phyloP scores from a whole-genome alignment of 1,284 basidiomycete genomes.

The Porphyrellus sp. region DNA sequence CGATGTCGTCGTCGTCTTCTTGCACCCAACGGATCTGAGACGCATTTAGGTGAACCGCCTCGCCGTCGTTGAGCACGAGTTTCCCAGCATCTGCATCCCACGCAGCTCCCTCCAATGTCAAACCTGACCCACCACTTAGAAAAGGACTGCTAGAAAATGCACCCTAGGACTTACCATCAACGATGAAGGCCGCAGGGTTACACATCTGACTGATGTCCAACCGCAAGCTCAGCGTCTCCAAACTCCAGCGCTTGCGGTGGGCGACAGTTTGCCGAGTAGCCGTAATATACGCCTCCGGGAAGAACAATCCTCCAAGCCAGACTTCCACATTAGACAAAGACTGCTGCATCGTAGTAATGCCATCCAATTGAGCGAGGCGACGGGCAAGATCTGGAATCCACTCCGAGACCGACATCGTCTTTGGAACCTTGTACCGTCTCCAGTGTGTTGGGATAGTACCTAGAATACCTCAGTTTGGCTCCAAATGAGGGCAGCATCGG shows the following conservation, averaged over 20 bases:
- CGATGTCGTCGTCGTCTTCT: conserved; percentile 44
- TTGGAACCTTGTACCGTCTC: conserved; percentile 85
- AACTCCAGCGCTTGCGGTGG: conserved; percentile 84
- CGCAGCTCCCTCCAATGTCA: conserved; percentile 81
- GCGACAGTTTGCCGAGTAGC: conserved; percentile 91
- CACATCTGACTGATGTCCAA: conserved; percentile 79
- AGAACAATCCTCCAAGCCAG: conserved; percentile 91
- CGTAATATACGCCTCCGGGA: conserved; percentile 93
- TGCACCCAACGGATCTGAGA: conserved; percentile 88
- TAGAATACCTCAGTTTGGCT: conserved; percentile 32
- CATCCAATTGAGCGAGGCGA: conserved; percentile 76
- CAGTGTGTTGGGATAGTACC: conserved; percentile 86
- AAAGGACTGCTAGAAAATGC: not conserved
- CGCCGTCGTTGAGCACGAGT: conserved; percentile 79
- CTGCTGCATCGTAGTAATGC: conserved; percentile 62
- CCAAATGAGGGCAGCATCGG: not conserved
- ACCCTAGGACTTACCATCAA: conserved; percentile 66
- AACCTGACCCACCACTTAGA: conserved; percentile 49
- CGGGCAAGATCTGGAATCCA: conserved; percentile 83
- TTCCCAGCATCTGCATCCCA: conserved; percentile 58
- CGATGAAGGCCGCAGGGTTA: conserved; percentile 72
- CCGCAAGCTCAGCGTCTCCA: conserved; percentile 82
- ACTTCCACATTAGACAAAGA: conserved; percentile 73
- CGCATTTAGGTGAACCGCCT: conserved; percentile 68
- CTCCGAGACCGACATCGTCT: conserved; percentile 74